Conservation (phyloP, 805 yeast species). For the Suhomyces prunicola region DNA sequence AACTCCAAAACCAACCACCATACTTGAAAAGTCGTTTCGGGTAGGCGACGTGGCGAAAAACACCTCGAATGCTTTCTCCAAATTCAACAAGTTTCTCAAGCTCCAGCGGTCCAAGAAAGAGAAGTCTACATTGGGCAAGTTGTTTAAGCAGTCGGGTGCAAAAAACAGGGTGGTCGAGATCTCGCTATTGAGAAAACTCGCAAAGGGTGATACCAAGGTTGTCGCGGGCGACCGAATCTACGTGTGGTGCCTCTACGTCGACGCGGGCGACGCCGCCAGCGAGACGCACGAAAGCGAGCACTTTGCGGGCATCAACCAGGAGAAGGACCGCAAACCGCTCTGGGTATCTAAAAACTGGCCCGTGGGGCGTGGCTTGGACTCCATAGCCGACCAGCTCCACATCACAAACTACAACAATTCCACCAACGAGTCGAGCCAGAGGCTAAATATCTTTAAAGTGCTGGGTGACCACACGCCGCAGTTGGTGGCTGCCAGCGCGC, state of each 20-base stretch:
- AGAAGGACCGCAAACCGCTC: constrained; percentile 30
- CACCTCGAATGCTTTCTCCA: constrained; percentile 21
- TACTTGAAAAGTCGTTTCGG: constrained; percentile 19
- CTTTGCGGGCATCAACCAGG: constrained; percentile 22
- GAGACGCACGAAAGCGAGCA: constrained; percentile 16
- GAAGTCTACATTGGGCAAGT: not conserved
- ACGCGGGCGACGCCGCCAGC: constrained; percentile 16
- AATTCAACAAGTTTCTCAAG: constrained; percentile 26
- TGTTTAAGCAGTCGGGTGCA: constrained; percentile 1
- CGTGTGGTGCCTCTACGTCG: constrained; percentile 44
- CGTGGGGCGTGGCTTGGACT: constrained; percentile 56
- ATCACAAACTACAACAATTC: constrained; percentile 50
- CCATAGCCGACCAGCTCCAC: constrained; percentile 44
- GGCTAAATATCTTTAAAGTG: constrained; percentile 47
- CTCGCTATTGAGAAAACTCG: constrained; percentile 41
- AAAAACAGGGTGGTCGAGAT: constrained; percentile 25
- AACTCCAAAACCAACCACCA: constrained; percentile 21
- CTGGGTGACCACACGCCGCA: constrained; percentile 25
- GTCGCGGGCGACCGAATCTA: constrained; percentile 45
- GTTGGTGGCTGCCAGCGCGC: constrained; percentile 27
- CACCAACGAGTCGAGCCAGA: constrained; percentile 37
- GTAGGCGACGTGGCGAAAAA: constrained; percentile 26
- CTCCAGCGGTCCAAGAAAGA: constrained; percentile 15
- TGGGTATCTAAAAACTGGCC: constrained; percentile 57
- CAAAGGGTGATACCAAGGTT: constrained; percentile 52